A percentile compares a stretch with the other conserved stretches of the same genome.
These are phyloP conservation scores for Cucurbita argyrosperma DNA, from an alignment of 306 rosid species.

Conservation along the genomic window DNA sequence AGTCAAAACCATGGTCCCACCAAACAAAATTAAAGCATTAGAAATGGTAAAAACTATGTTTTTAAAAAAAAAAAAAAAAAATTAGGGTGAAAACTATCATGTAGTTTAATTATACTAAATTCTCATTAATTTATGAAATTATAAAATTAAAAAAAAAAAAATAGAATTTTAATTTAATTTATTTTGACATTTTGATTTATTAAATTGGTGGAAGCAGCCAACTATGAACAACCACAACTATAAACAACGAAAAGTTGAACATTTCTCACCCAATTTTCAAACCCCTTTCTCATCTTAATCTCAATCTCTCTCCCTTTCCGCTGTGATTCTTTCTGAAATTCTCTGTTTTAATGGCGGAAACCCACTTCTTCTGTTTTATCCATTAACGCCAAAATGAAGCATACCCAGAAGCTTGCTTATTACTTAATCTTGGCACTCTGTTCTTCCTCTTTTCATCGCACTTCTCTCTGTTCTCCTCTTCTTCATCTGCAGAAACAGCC, in stretches of 20 bases:
- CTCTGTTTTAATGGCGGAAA: background rate
- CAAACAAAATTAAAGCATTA: background rate
- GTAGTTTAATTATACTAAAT: background rate
- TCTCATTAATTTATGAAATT: background rate
- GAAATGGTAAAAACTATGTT: too few species aligned
- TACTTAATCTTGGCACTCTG: conserved; percentile 26
- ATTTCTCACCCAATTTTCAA: conserved; percentile 34
- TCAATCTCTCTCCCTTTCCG: background rate
- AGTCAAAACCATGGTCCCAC: background rate
- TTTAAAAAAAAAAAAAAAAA: too few species aligned
- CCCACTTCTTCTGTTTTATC: background rate
- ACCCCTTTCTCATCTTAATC: background rate
- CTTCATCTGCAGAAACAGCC: conserved; percentile 38
- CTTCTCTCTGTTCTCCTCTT: conserved; percentile 29
- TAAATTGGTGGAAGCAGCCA: conserved; percentile 27
- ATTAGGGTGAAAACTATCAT: background rate
- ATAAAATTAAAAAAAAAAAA: background rate
- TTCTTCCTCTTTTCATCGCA: conserved; percentile 19
- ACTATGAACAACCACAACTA: conserved; percentile 31
- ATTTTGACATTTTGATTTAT: conserved; percentile 3
- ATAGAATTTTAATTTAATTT: background rate
- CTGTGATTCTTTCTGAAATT: background rate
- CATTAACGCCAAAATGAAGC: conserved; percentile 19
- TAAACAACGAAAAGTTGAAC: conserved; percentile 12
- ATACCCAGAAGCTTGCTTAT: conserved; percentile 24